These are phyloP conservation scores for Neonectria magnoliae DNA, from an alignment of 2,329 filamentous ascomycete species.

Conservation along the genomic window DNA sequence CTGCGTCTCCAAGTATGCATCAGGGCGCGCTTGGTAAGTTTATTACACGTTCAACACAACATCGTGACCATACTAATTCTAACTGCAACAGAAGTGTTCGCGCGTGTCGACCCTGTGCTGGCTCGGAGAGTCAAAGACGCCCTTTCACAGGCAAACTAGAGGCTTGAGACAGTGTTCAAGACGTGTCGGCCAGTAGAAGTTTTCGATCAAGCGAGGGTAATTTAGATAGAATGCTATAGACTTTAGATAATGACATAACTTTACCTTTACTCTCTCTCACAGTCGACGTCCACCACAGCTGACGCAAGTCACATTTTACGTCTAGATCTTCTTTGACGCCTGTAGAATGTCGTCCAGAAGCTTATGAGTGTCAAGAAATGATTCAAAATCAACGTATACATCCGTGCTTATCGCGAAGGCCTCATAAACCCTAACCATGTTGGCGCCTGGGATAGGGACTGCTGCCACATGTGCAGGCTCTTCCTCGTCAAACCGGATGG, in stretches of 20 bases:
- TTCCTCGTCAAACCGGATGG: not conserved
- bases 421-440: not conserved
- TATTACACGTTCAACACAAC: too few relatives aligned
- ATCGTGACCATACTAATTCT: not conserved
- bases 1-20: constrained; percentile 1
- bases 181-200: not conserved
- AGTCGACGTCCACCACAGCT: not conserved
- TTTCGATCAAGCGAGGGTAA: not conserved
- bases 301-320: not conserved
- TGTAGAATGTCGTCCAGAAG: not conserved
- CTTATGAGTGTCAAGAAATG: not conserved
- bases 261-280: not conserved
- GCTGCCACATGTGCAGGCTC: not conserved
- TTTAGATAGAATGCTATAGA: not conserved
- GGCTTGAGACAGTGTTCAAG: not conserved
- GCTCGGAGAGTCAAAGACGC: constrained; percentile 2
- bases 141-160: not conserved
- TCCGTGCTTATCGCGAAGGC: not conserved
- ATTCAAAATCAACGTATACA: not conserved
- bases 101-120: constrained; percentile 2
- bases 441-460: not conserved
- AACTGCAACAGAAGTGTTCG: not conserved
- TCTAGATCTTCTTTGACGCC: not conserved
- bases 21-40: constrained; percentile 10
- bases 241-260: not conserved